Percentiles rank a stretch among this genome's conserved stretches.
Evolutionary conservation across 2,329 filamentous ascomycete species (phyloP).

Genomic region (Trichoderma semiorbis): DNA sequence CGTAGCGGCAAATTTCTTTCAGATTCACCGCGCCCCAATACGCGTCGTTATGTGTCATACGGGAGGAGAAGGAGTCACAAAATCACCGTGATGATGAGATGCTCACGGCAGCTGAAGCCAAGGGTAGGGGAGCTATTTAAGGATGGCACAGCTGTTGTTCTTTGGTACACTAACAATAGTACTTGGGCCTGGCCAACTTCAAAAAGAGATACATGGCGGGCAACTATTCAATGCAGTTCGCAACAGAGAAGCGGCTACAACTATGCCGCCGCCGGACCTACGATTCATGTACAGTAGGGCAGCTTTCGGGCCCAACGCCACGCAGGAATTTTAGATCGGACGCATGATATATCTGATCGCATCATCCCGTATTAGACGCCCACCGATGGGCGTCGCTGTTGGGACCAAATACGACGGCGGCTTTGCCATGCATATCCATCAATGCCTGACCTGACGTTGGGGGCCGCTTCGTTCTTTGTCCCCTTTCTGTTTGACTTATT

Average conservation of each 20-base stretch:
- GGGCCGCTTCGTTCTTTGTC: background rate
- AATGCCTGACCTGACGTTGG: background rate
- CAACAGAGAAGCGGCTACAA: background rate
- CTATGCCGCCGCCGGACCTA: background rate
- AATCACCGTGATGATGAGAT: background rate
- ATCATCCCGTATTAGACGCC: background rate
- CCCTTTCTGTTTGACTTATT: background rate
- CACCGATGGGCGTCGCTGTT: background rate
- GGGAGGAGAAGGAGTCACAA: background rate
- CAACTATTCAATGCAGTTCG: background rate
- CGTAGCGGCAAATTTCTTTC: background rate
- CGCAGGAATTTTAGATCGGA: background rate
- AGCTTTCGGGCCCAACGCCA: background rate
- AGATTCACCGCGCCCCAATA: background rate
- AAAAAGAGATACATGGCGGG: background rate
- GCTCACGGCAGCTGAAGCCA: background rate
- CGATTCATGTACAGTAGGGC: background rate
- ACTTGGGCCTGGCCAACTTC: background rate
- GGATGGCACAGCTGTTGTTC: background rate
- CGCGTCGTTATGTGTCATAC: background rate
- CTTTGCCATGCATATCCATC: background rate
- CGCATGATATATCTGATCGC: background rate
- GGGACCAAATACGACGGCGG: background rate
- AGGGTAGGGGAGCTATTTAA: background rate
- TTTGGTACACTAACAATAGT: background rate